Evolutionary conservation across 805 yeast species (phyloP).

Genomic region (Ogataea kodamae): DNA sequence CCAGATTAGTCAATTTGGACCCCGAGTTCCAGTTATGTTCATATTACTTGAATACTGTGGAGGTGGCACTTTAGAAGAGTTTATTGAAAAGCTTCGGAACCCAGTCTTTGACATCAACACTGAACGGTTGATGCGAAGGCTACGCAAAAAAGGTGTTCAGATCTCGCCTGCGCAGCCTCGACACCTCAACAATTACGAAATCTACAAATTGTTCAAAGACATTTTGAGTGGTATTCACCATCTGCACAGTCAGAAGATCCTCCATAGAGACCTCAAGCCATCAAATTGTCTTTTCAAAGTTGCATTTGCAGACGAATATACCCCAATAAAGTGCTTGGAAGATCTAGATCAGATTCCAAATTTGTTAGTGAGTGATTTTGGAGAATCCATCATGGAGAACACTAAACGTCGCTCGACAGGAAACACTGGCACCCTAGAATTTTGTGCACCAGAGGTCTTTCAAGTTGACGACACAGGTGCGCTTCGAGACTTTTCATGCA

Average conservation of each 20-base stretch:
- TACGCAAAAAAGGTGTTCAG: slow-evolving; percentile 14
- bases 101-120: slow-evolving; percentile 37
- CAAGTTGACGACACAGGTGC: slow-evolving; percentile 29
- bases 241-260: slow-evolving; percentile 67
- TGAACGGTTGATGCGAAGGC: slow-evolving; percentile 34
- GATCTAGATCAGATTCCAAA: slow-evolving; percentile 47
- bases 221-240: slow-evolving; percentile 67
- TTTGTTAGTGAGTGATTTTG: slow-evolving; percentile 83
- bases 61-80: slow-evolving; percentile 82
- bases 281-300: slow-evolving; percentile 71
- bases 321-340: slow-evolving; percentile 23
- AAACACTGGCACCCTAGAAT: slow-evolving; percentile 83
- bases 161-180: slow-evolving; percentile 11
- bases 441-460: slow-evolving; percentile 81
- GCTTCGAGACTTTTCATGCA: slow-evolving; percentile 58
- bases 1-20: slow-evolving; percentile 47
- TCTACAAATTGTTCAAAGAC: slow-evolving; percentile 65
- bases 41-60: slow-evolving; percentile 84
- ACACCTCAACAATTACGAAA: slow-evolving; percentile 51
- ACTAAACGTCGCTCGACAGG: slow-evolving; percentile 67
- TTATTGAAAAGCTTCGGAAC: slow-evolving; percentile 38
- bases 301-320: slow-evolving; percentile 25
- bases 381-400: slow-evolving; percentile 80
- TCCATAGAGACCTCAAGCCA: slow-evolving; percentile 89
- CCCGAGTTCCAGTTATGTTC: slow-evolving; percentile 59